Evolutionary conservation across 164 flowering plant genomes (phyloP).

Genomic region (Macadamia integrifolia): DNA sequence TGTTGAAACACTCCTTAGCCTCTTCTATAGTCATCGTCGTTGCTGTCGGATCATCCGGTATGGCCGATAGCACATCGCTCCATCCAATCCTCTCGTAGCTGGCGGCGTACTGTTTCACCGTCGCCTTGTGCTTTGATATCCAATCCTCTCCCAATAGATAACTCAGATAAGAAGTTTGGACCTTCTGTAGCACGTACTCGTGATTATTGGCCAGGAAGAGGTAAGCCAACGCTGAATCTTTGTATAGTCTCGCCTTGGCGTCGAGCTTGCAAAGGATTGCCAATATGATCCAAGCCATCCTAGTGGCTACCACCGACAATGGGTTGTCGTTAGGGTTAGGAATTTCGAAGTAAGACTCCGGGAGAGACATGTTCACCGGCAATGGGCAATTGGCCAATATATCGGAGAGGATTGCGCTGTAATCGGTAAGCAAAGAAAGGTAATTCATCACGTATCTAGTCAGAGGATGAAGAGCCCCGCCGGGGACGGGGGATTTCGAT

Average conservation of each 20-base stretch:
- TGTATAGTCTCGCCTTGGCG: constrained; percentile 47
- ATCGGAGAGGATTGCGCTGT: constrained; percentile 38
- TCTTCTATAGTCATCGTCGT: constrained; percentile 17
- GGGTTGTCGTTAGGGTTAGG: constrained; percentile 16
- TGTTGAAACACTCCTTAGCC: constrained; percentile 28
- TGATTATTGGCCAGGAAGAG: constrained; percentile 70
- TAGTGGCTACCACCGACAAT: constrained; percentile 20
- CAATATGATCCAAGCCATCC: constrained; percentile 52
- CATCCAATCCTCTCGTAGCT: constrained; percentile 53
- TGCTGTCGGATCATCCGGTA: constrained; percentile 32
- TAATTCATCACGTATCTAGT: constrained; percentile 48
- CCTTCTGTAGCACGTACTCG: constrained; percentile 39
- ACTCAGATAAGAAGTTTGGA: constrained; percentile 37
- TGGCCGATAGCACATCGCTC: constrained; percentile 35
- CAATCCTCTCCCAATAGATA: constrained; percentile 54
- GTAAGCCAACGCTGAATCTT: constrained; percentile 44
- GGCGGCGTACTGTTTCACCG: constrained; percentile 35
- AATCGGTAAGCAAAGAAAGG: constrained; percentile 43
- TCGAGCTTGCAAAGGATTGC: constrained; percentile 69
- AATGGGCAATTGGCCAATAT: constrained; percentile 38
- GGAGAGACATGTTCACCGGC: constrained; percentile 26
- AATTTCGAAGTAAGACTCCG: constrained; percentile 29
- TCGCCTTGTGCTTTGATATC: constrained; percentile 40
- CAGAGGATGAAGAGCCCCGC: constrained; percentile 57
- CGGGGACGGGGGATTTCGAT: constrained; percentile 31